Base-by-base conservation (phyloP, 257 asterid genomes). In the Solanum boliviense region DNA sequence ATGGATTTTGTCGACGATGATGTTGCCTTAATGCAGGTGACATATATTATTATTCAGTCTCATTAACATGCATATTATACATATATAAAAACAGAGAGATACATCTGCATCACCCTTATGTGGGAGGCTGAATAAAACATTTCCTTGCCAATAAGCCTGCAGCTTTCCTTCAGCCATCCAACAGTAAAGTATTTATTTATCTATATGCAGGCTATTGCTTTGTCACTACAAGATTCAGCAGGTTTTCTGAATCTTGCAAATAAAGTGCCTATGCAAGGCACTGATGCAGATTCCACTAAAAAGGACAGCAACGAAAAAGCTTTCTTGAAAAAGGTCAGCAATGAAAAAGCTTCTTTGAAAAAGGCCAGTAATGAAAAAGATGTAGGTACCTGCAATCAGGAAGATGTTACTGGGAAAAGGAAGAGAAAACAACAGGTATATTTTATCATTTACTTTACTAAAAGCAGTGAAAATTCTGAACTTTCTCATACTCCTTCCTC, bases 131-230 rank as follows among this genome's bases (percentile, higher is more conserved):
- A 81, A 58, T 27, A 46, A 46, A 81, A 27, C 68, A 78, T 39
- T 78, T 56, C 84, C 60, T 78, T 74, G 36, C 21, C 76, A 56
- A 60, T 36, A 38, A 10, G 18, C n/a, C 27, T 68, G 70, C 75
- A 67, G 65, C 85, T 81, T n/a, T 6, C 71, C 18, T 35, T 72
- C 58, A 81, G 82, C 75, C 62, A 12, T 52, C 56, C 71, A 52
- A 20, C 13, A 70, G 48, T 41, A 70, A 82, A 25, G 75, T 84
- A 81, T 34, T 41, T 39, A 35, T 46, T 62, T 87, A 25, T 87
- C 10, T 41, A 76, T 84, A 38, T 91, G 86, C 94, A 97, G 98
- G 99, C 98, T 71, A 97, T 97, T 86, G 97, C 98, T 83, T 93
- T 97, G 70, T 97, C 99, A 3, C 93, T 95, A 48, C 92, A 94